These are phyloP conservation scores for Quercus berberidifolia DNA, from an alignment of 306 rosid species.

Conservation along the genomic window DNA sequence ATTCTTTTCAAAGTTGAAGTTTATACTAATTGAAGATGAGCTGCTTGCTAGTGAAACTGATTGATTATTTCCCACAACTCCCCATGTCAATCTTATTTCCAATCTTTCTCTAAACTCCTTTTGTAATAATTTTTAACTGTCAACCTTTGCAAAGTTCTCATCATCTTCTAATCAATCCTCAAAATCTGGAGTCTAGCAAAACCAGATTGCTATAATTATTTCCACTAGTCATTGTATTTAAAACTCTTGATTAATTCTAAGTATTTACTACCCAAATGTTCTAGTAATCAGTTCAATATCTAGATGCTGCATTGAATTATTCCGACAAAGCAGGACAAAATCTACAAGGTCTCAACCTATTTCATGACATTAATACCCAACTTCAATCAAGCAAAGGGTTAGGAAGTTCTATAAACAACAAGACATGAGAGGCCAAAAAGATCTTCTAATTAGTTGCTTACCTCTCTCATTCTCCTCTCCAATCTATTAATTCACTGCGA, in stretches of 20 bases:
- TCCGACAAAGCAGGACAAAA: background rate
- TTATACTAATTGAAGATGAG: background rate
- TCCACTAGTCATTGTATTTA: background rate
- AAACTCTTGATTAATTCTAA: background rate
- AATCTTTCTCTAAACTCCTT: background rate
- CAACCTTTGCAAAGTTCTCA: background rate
- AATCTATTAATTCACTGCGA: conserved; percentile 71
- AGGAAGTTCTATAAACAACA: background rate
- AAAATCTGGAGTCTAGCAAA: background rate
- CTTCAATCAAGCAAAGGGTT: background rate
- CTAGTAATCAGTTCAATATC: background rate
- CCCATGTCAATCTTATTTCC: background rate
- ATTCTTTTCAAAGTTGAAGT: background rate
- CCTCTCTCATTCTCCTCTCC: conserved; percentile 82
- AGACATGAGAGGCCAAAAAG: conserved; percentile 1
- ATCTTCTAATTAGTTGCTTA: conserved; percentile 20
- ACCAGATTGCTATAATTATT: background rate
- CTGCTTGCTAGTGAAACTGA: background rate
- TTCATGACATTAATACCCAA: background rate
- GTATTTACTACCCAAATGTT: background rate
- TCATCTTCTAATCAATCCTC: background rate
- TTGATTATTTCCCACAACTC: background rate
- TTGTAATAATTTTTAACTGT: background rate
- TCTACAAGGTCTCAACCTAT: background rate
- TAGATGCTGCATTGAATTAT: background rate